These are phyloP conservation scores for Klebsormidium nitens DNA, from an alignment of 139 green algal species.

Conservation along the genomic window DNA sequence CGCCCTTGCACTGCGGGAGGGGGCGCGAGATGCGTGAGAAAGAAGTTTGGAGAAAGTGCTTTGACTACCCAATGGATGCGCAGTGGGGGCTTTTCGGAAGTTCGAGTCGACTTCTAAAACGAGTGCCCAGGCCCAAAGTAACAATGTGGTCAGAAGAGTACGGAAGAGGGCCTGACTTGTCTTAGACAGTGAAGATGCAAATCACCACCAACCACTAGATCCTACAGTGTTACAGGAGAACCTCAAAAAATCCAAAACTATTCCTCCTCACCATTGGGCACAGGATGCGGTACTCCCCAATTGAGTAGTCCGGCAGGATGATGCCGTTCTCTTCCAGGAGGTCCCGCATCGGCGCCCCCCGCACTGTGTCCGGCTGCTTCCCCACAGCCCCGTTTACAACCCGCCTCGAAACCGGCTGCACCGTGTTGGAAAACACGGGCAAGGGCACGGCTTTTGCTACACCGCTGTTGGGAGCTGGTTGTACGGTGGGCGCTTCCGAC, in stretches of 20 bases:
- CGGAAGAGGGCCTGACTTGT: not conserved
- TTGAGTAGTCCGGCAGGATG: not conserved
- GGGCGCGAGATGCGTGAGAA: not conserved
- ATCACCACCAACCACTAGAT: not conserved
- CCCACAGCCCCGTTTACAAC: too few species aligned
- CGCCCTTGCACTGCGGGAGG: conserved; percentile 47
- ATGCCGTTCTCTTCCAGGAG: not conserved
- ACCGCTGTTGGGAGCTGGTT: too few species aligned
- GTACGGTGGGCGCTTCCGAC: too few species aligned
- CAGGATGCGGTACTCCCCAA: not conserved
- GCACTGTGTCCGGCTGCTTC: too few species aligned
- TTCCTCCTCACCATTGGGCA: conserved; percentile 6
- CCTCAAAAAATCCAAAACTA: conserved; percentile 1
- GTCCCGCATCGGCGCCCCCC: not conserved
- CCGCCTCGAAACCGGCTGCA: too few species aligned
- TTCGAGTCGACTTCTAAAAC: not conserved
- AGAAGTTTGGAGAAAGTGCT: not conserved
- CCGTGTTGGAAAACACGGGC: too few species aligned
- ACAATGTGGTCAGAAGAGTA: not conserved
- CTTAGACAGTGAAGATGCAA: not conserved
- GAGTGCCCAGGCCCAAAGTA: not conserved
- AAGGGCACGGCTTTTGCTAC: too few species aligned
- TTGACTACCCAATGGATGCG: not conserved
- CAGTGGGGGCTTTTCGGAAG: not conserved
- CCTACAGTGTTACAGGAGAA: conserved; percentile 3